Evolutionary conservation across 208 protist genomes (phyloP).

Genomic region (Wallacemonas rigidus): DNA sequence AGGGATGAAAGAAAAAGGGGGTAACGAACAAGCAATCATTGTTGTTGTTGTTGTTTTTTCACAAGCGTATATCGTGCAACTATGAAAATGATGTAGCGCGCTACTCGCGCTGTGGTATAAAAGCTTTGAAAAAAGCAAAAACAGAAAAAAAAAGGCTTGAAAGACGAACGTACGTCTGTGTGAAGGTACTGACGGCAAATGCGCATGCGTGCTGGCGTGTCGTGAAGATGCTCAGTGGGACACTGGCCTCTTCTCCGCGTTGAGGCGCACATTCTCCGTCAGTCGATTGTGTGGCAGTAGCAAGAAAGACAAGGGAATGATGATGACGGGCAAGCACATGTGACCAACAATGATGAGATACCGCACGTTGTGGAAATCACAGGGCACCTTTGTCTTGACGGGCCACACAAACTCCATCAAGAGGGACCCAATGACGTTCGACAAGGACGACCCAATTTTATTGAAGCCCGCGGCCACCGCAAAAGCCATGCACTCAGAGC

Average conservation of each 20-base stretch:
- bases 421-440: slow-evolving; percentile 34
- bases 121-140: not conserved
- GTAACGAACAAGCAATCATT: too few relatives aligned
- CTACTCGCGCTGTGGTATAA: not conserved
- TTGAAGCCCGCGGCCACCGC: slow-evolving; percentile 59
- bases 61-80: not conserved
- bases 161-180: not conserved
- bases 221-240: not conserved
- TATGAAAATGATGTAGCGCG: not conserved
- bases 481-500: slow-evolving; percentile 64
- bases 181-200: not conserved
- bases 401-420: slow-evolving; percentile 36
- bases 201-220: not conserved
- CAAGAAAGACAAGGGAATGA: slow-evolving; percentile 48
- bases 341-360: slow-evolving; percentile 48
- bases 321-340: slow-evolving; percentile 36
- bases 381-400: slow-evolving; percentile 30
- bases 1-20: too few relatives aligned
- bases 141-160: slow-evolving; percentile 8
- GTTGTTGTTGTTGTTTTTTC: too few relatives aligned
- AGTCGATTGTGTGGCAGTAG: slow-evolving; percentile 37
- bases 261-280: slow-evolving; percentile 25
- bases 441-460: slow-evolving; percentile 52
- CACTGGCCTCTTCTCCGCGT: slow-evolving; percentile 7
- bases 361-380: slow-evolving; percentile 51